Conservation (phyloP, 1,284 basidiomycete species). For the Ceratobasidium sp. region DNA sequence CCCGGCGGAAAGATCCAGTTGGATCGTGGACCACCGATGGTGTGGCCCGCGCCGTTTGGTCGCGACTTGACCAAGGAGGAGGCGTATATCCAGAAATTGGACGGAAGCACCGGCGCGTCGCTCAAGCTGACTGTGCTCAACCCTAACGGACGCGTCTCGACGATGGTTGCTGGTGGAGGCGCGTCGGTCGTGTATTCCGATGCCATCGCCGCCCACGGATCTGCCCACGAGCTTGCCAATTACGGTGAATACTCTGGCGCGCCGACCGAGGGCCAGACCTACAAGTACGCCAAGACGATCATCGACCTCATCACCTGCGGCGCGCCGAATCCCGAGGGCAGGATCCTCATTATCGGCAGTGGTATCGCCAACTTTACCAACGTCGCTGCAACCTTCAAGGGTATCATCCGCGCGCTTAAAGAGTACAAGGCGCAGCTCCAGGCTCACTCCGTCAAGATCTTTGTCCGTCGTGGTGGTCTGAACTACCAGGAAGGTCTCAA, state of each 20-base stretch:
- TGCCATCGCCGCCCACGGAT: constrained; percentile 97
- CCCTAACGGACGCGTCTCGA: constrained; percentile 96
- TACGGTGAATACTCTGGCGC: constrained; percentile 99
- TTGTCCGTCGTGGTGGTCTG: constrained; percentile 97
- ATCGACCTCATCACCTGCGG: constrained; percentile 97
- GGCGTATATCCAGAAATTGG: constrained; percentile 98
- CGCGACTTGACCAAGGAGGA: constrained; percentile 99
- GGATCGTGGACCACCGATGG: constrained; percentile 95
- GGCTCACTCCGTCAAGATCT: constrained; percentile 90
- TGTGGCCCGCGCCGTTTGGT: constrained; percentile 98
- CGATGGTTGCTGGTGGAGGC: constrained; percentile 95
- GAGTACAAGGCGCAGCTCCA: constrained; percentile 91
- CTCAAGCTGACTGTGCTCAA: constrained; percentile 98
- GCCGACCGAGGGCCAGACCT: constrained; percentile 97
- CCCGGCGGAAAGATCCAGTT: constrained; percentile 73
- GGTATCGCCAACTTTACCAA: constrained; percentile 99
- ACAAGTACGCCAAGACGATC: constrained; percentile 99
- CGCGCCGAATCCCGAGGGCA: constrained; percentile 85
- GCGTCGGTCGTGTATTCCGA: constrained; percentile 91
- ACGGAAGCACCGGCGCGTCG: constrained; percentile 96
- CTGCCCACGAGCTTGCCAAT: constrained; percentile 97
- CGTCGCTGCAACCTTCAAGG: constrained; percentile 99
- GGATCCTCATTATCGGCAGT: constrained; percentile 99
- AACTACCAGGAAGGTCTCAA: constrained; percentile 99
- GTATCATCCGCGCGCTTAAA: constrained; percentile 97